Evolutionary conservation across 2,329 filamentous ascomycete species (phyloP), one percentile per base, ranked within the genome.

Genomic region (Pyrenochaeta sp.): DNA sequence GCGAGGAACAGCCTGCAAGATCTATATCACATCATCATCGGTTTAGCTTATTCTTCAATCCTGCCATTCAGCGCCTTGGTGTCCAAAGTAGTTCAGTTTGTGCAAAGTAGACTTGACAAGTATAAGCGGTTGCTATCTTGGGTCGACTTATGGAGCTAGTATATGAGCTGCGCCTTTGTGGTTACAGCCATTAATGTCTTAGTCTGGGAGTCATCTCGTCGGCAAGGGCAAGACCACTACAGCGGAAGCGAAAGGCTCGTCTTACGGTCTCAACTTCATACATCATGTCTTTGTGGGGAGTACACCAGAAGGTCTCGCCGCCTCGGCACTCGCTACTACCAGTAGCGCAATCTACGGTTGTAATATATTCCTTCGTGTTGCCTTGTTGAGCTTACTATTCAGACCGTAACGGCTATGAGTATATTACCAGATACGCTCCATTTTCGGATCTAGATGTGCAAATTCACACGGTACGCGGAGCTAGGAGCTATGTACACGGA

Each of bases 201-300:
- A 40, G 20, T 30, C 21, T 49, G 33, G 32, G 33, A 32, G 39
- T 32, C 20, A 32, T 45, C 29, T 29, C 48, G 35, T 51, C 31
- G 35, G 30, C 56, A 56, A 50, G 50, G 50, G 53, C 53, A 45
- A 17, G 43, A 45, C 51, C 56, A 53, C 45, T 49, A 47, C 39
- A 32, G 46, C 43, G 51, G 60, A 50, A 58, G 41, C 54, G 57
- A 59, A 46, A 35, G 42, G 29, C 40, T 33, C 46, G 53, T 62
- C 45, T 51, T 40, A 53, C 46, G 15, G 32, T 36, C 40, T 48
- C 42, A 37, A 46, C 27, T 39, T 50, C 20, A 31, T 29, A 46
- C 46, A 40, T 14, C 18, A 20, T 36, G 21, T 35, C 44, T 57
- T 15, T 41, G 23, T 27, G 23, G 21, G 39, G 32, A 43, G 51